Evolutionary conservation across 2,329 filamentous ascomycete genomes (phyloP), one percentile per base, ranked within the genome.

Genomic region (Calonectria crousiana): DNA sequence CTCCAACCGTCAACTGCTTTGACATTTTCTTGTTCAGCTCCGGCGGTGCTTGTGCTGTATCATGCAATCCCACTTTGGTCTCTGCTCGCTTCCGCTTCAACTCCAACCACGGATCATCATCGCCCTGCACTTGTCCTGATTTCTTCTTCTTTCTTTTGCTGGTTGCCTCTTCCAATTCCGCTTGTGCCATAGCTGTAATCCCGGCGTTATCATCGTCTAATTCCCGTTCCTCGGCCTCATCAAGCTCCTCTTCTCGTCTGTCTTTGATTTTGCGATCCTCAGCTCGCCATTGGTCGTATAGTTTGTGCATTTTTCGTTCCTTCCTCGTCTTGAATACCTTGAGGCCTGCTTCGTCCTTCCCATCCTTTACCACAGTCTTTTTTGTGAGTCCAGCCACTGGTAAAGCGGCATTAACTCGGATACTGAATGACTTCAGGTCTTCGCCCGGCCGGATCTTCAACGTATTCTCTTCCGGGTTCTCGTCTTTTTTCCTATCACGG

Each of bases 401-500:
- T 9, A 98, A 88, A 0, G 95, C 92, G 64, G 95, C 94, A 82
- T 98, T 93, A 9, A 99, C 97, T 36, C 96, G 92, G 14, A 93
- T 91, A 10, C 92, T 88, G 82, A 97, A 99, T 67, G 97, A 94
- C 6, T 93, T 92, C 81, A 98, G 87, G 67, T 92, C 91, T 84
- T 99, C 97, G 67, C 95, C 95, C 0, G 96, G 95, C 20, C 92
- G 90, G 76, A 98, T 98, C 62, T 91, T 94, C 0, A 92, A 92
- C 3, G 89, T 69, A 47, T 75, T 62, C 18, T 73, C 81, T 32
- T 88, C 85, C 5, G 79, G 49, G 9, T 79, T 77, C 4, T 77
- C 65, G 18, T 81, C 75, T 3, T 77, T 74, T 47, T 82, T 81
- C n/a, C 66, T 64, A 6, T 66, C 80, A 60, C 80, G 81, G n/a